Evolutionary conservation across 78 protist species (phyloP).

Genomic region (Creolimax fragrantissima): DNA sequence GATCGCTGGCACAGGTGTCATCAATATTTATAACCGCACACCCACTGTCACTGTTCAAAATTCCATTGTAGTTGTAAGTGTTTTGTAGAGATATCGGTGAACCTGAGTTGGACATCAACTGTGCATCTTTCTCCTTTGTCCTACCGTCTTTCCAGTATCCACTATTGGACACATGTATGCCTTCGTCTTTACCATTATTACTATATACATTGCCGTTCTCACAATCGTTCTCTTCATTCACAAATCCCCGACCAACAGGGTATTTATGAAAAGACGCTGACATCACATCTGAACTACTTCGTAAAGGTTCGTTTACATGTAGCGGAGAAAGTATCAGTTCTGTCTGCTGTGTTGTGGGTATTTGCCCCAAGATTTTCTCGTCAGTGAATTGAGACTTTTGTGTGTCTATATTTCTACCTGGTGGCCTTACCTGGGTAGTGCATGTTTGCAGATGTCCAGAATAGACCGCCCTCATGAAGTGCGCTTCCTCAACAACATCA

Average conservation of each 20-base stretch:
- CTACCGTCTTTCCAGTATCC: neutral
- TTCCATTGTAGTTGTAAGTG: neutral
- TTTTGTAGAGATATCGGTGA: neutral
- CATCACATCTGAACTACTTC: neutral
- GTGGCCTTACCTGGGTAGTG: too few species aligned
- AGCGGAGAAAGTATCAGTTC: too few species aligned
- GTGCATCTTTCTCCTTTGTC: too few species aligned
- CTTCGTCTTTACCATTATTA: neutral
- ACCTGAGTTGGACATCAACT: neutral
- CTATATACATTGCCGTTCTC: neutral
- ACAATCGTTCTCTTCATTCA: neutral
- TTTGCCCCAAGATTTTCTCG: too few species aligned
- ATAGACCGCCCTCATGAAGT: too few species aligned
- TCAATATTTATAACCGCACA: neutral
- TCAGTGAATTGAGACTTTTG: too few species aligned
- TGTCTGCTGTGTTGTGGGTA: too few species aligned
- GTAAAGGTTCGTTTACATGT: too few species aligned
- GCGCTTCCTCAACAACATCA: too few species aligned
- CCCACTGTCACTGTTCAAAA: neutral
- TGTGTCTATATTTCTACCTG: too few species aligned
- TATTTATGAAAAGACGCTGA: neutral
- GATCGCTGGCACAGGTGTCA: neutral
- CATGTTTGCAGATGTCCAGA: too few species aligned
- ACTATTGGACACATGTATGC: neutral
- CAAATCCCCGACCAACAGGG: neutral